phyloP scores from a whole-genome alignment of 306 rosid genomes.

The Styphnolobium japonicum region DNA sequence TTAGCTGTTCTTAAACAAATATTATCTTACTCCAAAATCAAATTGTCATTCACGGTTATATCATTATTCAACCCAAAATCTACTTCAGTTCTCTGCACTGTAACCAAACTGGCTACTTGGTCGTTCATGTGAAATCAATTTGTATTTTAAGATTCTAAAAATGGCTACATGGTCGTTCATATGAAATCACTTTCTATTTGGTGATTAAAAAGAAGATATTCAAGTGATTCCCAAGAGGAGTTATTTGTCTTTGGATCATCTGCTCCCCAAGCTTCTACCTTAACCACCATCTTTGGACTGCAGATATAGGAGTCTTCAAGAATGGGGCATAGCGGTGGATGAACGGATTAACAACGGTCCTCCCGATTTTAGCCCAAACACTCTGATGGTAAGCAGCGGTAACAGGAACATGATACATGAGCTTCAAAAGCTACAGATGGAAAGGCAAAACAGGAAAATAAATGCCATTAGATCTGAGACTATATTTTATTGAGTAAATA shows the following conservation, averaged over 20 bases:
- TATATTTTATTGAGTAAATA: no score
- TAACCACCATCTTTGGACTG: constrained; percentile 91
- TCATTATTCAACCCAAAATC: constrained; percentile 30
- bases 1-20: background rate
- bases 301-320: constrained; percentile 66
- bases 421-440: constrained; percentile 69
- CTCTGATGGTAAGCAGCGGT: constrained; percentile 82
- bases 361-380: constrained; percentile 79
- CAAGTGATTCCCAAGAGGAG: background rate
- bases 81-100: constrained; percentile 13
- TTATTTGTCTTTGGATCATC: background rate
- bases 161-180: constrained; percentile 19
- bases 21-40: background rate
- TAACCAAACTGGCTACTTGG: constrained; percentile 5
- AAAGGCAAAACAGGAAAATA: constrained; percentile 1
- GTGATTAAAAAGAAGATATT: background rate
- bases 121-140: constrained; percentile 24
- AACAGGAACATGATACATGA: constrained; percentile 89
- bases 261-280: constrained; percentile 46
- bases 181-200: constrained; percentile 16
- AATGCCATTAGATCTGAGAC: background rate
- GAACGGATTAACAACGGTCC: constrained; percentile 51
- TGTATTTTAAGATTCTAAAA: constrained; percentile 17
- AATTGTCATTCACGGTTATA: constrained; percentile 3
- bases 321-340: constrained; percentile 65